Base-by-base conservation (phyloP, 2,329 filamentous ascomycete species). In the Phaeosphaeriaceae sp. region DNA sequence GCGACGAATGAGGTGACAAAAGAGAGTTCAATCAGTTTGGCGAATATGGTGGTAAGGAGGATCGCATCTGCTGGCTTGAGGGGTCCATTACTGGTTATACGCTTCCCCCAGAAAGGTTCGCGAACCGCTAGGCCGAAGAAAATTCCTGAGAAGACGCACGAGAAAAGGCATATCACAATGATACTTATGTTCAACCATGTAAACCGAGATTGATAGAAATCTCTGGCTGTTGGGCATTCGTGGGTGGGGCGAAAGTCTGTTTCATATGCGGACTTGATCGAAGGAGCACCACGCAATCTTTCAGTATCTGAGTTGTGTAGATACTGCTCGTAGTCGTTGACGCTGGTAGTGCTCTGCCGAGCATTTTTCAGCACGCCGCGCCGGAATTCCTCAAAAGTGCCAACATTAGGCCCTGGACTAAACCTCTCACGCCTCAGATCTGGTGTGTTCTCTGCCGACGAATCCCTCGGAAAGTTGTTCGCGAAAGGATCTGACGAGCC, bases 1-100 rank as follows among this genome's bases (percentile, higher is more conserved):
- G 89, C 85, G 1, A 93, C 89, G 59, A 92, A 91, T 0, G 91
- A 88, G 0, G 91, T 92, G 3, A 92, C 90, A 68, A 93, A 94
- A 0, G 89, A 88, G 62, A 93, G 72, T 76, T 94, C 91, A 48
- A 93, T 91, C 0, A 89, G 85, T 76, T 93, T 94, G 7, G 91
- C 89, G 36, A 92, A 79, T 2, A 92, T 76, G 0, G 90, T 85
- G n/a, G 86, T 88, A 0, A 93, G 69, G 1, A 91, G 76, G 0
- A 86, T 88, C 0, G 91, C 91, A 1, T 86, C 89, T 0, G 87
- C 84, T 0, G 88, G 87, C 0, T 80, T 79, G 17, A 93, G 67
- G 2, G 53, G 57, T 7, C 83, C 82, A 13, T 83, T 78, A 5
- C 81, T 82, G 13, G 82, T 82, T 46, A 93, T 88, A 1, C 65